Conservation (phyloP, 208 protist genomes). For the Acanthamoeba castellanii region DNA sequence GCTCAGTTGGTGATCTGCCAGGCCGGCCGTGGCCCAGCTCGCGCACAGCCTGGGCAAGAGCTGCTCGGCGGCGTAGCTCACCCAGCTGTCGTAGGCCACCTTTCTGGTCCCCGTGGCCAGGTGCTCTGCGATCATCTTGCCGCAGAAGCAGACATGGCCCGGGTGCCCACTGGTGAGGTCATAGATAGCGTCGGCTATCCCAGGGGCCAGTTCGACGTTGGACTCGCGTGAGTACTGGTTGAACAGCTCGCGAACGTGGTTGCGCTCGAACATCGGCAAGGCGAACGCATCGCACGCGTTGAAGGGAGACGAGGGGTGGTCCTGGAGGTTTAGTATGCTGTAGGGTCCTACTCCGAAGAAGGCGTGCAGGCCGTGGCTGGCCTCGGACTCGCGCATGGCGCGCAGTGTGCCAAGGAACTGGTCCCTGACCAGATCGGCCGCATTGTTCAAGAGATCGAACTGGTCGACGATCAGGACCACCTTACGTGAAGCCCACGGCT, state of each 20-base stretch:
- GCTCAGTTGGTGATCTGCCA: background rate
- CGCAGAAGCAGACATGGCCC: background rate
- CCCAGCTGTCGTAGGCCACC: background rate
- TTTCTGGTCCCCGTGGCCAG: background rate
- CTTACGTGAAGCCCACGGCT: no score
- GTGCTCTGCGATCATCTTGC: background rate
- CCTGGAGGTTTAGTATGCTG: background rate
- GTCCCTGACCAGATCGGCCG: no score
- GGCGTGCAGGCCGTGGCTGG: background rate
- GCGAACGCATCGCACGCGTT: background rate
- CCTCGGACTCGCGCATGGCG: background rate
- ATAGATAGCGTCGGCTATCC: background rate
- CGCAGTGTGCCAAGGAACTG: background rate
- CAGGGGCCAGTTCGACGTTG: background rate
- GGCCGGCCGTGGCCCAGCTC: background rate
- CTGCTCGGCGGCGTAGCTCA: background rate
- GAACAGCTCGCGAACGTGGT: background rate
- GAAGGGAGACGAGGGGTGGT: background rate
- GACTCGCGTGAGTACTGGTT: background rate
- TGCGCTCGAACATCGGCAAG: background rate
- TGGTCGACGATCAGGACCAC: no score
- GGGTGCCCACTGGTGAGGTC: background rate
- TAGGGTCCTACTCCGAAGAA: background rate
- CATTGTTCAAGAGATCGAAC: no score
- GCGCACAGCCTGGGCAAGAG: background rate